Base-by-base conservation (phyloP, 805 yeast species). In the Hanseniaspora jakobsenii region DNA sequence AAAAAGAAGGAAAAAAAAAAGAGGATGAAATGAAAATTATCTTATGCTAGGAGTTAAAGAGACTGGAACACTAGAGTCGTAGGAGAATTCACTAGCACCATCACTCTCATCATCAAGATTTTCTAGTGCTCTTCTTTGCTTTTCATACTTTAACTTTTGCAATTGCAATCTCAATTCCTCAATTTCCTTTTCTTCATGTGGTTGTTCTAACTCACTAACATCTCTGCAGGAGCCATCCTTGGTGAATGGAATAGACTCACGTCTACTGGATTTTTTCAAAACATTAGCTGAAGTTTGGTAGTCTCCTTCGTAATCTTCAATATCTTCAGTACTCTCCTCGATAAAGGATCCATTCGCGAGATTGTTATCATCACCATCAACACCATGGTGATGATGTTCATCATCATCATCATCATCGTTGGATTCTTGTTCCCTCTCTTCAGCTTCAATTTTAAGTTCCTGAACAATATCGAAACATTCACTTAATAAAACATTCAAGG, bases 401-500 rank as follows among this genome's bases (percentile, higher is more conserved):
- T 36, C 38, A 23, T 32, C 42, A 32, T 32, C 39, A 14, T 47
- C 48, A 23, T 38, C 40, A 10, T 18, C 32, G 12, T 32, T 42
- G 10, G 22, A 32, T 50, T 49, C 14, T 40, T 60, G 64, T 35
- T 72, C 75, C 49, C 67, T 67, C 49, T 79, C 87, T 53, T 81
- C 86, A 42, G 81, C 72, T 57, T 86, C 94, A 28, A 83, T 78
- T 57, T 85, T 81, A 60, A 91, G 68, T 64, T 91, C 98, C 57
- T 89, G 91, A 37, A 83, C 70, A 48, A 89, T 80, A 60, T 91
- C 98, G 59, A 85, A 91, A 61, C 97, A 89, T 59, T 87, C 96
- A 3, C 94, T 91, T 40, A 89, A 66, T 47, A 89, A 64, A 1
- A 94, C 94, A 60, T 78, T 86, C 50, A 91, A 67, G n/a, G 94